Percentiles rank a stretch among this genome's conserved stretches.
phyloP scores from a whole-genome alignment of 1,284 basidiomycete genomes.

The Leccinum fallax region DNA sequence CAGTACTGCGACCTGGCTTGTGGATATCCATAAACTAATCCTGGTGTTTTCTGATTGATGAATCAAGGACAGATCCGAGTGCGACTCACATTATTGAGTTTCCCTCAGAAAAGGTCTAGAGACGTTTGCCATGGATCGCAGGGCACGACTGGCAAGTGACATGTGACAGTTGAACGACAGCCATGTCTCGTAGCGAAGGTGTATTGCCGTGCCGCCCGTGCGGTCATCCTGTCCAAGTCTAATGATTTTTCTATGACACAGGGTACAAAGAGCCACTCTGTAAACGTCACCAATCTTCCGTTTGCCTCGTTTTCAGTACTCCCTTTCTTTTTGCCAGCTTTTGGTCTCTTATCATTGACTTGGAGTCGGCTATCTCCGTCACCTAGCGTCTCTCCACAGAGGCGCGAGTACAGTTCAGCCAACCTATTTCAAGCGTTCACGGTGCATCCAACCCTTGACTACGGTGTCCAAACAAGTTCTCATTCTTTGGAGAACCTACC shows the following conservation, averaged over 20 bases:
- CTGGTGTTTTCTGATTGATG: no score
- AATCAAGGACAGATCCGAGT: no score
- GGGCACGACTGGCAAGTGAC: not conserved
- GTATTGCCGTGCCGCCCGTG: no score
- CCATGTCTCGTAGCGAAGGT: not conserved
- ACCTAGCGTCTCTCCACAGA: not conserved
- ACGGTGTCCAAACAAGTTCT: no score
- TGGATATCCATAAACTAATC: no score
- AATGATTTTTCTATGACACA: not conserved
- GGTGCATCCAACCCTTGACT: no score
- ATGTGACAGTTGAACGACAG: not conserved
- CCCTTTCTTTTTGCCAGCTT: not conserved
- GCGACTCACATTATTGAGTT: not conserved
- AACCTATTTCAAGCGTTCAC: no score
- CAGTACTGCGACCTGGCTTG: no score
- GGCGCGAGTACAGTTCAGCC: no score
- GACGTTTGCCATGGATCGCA: not conserved
- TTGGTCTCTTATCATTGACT: not conserved
- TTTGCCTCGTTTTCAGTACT: no score
- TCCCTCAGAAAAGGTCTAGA: not conserved
- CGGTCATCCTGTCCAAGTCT: not conserved
- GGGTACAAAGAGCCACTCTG: not conserved
- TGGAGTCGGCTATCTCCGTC: not conserved
- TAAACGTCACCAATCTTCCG: not conserved
- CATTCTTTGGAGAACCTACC: no score